phyloP scores from a whole-genome alignment of 2,329 filamentous ascomycete species.

The Colletotrichum orchidophilum region DNA sequence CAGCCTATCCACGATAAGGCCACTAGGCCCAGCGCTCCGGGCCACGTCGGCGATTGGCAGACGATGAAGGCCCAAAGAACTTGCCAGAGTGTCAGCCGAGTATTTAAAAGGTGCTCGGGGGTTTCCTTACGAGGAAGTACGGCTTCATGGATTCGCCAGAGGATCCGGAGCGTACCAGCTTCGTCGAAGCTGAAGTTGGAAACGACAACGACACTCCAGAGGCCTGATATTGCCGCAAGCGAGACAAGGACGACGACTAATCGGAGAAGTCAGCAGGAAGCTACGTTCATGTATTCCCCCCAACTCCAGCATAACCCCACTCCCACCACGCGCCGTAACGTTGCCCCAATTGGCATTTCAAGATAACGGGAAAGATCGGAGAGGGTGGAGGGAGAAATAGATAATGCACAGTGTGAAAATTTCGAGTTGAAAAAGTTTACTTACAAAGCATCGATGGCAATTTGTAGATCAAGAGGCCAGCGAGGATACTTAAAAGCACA shows the following conservation, averaged over 20 bases:
- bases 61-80: not conserved
- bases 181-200: not conserved
- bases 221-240: not conserved
- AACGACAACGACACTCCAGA: not conserved
- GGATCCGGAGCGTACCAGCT: not conserved
- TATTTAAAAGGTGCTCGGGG: not conserved
- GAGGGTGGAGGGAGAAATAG: too few species aligned
- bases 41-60: not conserved
- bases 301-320: not conserved
- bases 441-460: not conserved
- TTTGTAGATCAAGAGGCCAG: not conserved
- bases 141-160: rapidly evolving
- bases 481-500: not conserved
- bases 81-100: not conserved
- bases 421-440: too few species aligned
- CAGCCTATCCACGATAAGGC: not conserved
- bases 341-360: too few species aligned
- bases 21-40: not conserved
- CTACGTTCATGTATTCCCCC: too few species aligned
- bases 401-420: too few species aligned
- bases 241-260: not conserved
- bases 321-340: too few species aligned
- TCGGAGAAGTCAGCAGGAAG: not conserved
- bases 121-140: not conserved
- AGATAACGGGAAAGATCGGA: too few species aligned